phyloP scores from a whole-genome alignment of 306 rosid genomes.

The Ormosia semicastrata region DNA sequence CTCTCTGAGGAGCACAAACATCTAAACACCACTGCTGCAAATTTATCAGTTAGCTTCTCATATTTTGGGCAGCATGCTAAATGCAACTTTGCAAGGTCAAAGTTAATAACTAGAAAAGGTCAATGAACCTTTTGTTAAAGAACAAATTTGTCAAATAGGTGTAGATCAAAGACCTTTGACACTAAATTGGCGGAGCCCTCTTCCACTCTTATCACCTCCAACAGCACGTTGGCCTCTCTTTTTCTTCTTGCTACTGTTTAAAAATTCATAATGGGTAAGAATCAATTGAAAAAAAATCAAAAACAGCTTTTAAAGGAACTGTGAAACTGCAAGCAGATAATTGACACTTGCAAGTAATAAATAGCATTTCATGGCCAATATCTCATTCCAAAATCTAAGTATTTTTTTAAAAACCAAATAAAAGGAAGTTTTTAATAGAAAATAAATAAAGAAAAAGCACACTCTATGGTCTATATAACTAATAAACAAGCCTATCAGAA shows the following conservation, averaged over 20 bases:
- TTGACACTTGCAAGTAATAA: not conserved
- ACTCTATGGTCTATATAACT: not conserved
- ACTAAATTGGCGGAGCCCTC: slow-evolving; percentile 98
- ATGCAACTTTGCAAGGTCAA: not conserved
- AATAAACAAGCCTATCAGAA: not conserved
- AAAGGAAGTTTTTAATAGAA: not conserved
- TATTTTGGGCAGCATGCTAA: not conserved
- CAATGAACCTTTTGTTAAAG: not conserved
- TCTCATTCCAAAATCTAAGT: not conserved
- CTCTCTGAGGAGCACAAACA: not conserved
- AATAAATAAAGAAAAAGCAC: not conserved
- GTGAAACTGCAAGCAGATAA: slow-evolving; percentile 11
- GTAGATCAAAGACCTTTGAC: slow-evolving; percentile 75
- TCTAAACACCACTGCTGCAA: not conserved
- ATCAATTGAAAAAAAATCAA: not conserved
- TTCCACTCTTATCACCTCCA: slow-evolving; percentile 95
- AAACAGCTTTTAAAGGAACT: not conserved
- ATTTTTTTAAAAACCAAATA: not conserved
- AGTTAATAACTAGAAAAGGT: not conserved
- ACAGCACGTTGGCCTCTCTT: slow-evolving; percentile 95
- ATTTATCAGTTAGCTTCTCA: not conserved
- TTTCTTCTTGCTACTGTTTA: slow-evolving; percentile 82
- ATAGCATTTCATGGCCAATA: not conserved
- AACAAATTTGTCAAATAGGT: not conserved
- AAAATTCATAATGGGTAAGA: slow-evolving; percentile 20